phyloP scores from a whole-genome alignment of 352 stramenopile species.

The Globisporangium ultimum region DNA sequence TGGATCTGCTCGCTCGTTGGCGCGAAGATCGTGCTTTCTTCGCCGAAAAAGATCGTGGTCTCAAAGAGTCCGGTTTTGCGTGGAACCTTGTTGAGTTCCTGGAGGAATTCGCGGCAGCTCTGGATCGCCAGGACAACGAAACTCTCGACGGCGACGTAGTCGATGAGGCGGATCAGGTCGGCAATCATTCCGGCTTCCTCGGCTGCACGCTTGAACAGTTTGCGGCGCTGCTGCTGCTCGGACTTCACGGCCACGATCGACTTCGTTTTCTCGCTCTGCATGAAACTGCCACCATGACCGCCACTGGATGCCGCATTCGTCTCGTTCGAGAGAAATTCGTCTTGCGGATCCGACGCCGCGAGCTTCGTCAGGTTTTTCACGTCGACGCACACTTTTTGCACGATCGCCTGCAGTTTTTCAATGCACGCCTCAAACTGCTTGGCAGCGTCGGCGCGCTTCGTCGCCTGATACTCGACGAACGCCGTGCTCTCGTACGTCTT shows the following conservation, averaged over 20 bases:
- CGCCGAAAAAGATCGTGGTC: constrained; percentile 90
- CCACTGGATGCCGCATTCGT: constrained; percentile 19
- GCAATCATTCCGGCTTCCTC: constrained; percentile 89
- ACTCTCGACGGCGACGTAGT: constrained; percentile 92
- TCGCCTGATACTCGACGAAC: constrained; percentile 90
- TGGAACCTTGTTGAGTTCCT: constrained; percentile 85
- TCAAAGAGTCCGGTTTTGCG: constrained; percentile 92
- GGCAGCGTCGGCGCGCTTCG: constrained; percentile 78
- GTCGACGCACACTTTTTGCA: constrained; percentile 87
- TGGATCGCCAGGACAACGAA: constrained; percentile 84
- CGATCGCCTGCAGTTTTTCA: constrained; percentile 88
- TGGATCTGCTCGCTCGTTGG: constrained; percentile 89
- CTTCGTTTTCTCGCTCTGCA: constrained; percentile 81
- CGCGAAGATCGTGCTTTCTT: constrained; percentile 75
- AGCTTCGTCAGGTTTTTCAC: constrained; percentile 87
- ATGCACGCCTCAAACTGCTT: constrained; percentile 91
- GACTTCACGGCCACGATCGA: constrained; percentile 92
- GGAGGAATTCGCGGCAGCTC: constrained; percentile 83
- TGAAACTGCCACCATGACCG: constrained; percentile 17
- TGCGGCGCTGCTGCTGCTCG: constrained; percentile 80
- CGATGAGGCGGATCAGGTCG: constrained; percentile 92
- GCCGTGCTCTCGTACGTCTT: constrained; percentile 87
- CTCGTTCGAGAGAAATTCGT: constrained; percentile 55
- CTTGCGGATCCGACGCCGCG: constrained; percentile 34
- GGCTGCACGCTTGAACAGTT: constrained; percentile 79